Base-by-base conservation (phyloP, 169 alveolate genomes). In the Plasmodium ovale region DNA sequence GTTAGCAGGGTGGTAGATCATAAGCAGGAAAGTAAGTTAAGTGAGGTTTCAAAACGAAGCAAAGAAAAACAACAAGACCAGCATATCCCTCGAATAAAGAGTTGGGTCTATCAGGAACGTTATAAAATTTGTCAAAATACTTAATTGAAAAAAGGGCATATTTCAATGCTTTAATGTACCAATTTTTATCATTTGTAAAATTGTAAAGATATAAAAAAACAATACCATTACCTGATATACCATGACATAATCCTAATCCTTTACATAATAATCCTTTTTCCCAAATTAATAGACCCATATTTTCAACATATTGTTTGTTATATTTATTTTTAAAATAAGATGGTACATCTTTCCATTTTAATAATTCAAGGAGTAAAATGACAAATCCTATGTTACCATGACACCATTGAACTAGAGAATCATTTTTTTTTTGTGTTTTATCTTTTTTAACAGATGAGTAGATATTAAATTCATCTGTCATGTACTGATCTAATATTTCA, bases 191-290 rank as follows among this genome's bases (percentile, higher is more conserved):
- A 3, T 68, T 51, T 14, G 88, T 77, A 35, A 47, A 37, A 47
- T 77, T 77, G 62, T 77, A 77, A 19, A 77, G 37, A 25, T 77
- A 77, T 19, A 77, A 62, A 53, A 77, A 60, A 35, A 37, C 53
- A 4, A 77, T 51, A 1, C 88, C 88, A 25, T 77, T 77, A 0
- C 88, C 88, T 27, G 88, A n/a, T 44, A 77, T 77, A 21, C 88
- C 88, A 49, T 77, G 88, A 37, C 88, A 77, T 14, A 77, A 51
- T 16, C 88, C 88, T 33, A 77, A 44, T 23, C 88, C 88, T 77
- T 77, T 77, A 7, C 5, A 60, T 77, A 77, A 35, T 62, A 77
- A 60, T 19, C 88, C 88, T 29, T 54, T 47, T 21, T 59, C 69
- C 88, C 88, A 77, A 23, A 77, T 59, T 35, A 77, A 53, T 19